Percentiles rank a stretch among this genome's conserved stretches.
These are phyloP conservation scores for Deakozyma indianensis DNA, from an alignment of 805 yeast species.

Conservation along the genomic window DNA sequence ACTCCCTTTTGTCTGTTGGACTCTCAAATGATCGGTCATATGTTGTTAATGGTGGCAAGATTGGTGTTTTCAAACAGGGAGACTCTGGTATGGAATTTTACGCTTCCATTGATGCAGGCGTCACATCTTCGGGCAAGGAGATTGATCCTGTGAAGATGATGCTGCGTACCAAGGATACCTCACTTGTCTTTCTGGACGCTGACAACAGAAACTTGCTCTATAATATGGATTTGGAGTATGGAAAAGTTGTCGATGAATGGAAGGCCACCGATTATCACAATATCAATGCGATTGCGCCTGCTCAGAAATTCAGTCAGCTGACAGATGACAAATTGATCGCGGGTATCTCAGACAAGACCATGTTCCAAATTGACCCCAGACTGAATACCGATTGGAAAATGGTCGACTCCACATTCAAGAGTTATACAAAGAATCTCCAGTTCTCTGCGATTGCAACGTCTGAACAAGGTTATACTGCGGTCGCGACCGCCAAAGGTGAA, in stretches of 20 bases:
- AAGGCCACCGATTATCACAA: slow-evolving; percentile 31
- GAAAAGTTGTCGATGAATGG: slow-evolving; percentile 83
- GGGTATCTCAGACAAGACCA: slow-evolving; percentile 49
- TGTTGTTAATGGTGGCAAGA: slow-evolving; percentile 62
- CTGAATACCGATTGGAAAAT: slow-evolving; percentile 36
- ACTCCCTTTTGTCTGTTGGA: slow-evolving; percentile 59
- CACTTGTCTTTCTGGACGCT: slow-evolving; percentile 50
- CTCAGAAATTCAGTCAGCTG: slow-evolving; percentile 58
- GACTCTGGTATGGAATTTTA: slow-evolving; percentile 40
- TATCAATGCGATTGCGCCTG: slow-evolving; percentile 50
- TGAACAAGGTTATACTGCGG: slow-evolving; percentile 58
- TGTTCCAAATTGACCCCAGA: slow-evolving; percentile 76
- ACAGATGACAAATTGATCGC: slow-evolving; percentile 60
- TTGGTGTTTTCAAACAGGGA: slow-evolving; percentile 65
- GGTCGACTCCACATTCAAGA: slow-evolving; percentile 38
- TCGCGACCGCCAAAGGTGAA: slow-evolving; percentile 63
- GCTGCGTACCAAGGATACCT: slow-evolving; percentile 63
- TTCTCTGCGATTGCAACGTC: slow-evolving; percentile 59
- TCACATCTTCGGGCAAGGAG: slow-evolving; percentile 33
- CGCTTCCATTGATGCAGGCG: slow-evolving; percentile 52
- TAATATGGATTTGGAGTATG: slow-evolving; percentile 67
- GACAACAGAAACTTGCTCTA: slow-evolving; percentile 33
- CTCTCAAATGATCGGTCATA: slow-evolving; percentile 56
- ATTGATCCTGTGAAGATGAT: slow-evolving; percentile 50
- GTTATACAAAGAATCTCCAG: slow-evolving; percentile 34